Conservation (phyloP, 2,329 filamentous ascomycete genomes). For the Didymella arachidicola region DNA sequence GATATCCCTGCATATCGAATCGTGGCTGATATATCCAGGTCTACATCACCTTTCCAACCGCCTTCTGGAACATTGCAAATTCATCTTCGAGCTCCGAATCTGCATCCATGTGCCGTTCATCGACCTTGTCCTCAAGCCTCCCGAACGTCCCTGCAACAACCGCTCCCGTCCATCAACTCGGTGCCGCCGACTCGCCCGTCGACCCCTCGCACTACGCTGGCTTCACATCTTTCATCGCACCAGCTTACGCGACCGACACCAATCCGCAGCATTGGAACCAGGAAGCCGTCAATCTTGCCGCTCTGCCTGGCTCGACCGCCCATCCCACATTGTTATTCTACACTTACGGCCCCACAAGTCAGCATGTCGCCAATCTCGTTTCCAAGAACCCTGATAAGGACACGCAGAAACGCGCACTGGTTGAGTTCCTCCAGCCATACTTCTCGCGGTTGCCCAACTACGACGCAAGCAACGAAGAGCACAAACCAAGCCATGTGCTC, state of each 20-base stretch:
- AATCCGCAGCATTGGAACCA: constrained; percentile 75
- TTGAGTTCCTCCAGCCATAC: constrained; percentile 78
- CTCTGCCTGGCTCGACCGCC: constrained; percentile 63
- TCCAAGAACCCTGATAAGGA: constrained; percentile 47
- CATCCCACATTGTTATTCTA: constrained; percentile 91
- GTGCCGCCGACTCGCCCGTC: constrained; percentile 35
- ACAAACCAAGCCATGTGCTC: constrained; percentile 68
- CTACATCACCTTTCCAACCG: constrained; percentile 69
- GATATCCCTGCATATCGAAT: constrained; percentile 30
- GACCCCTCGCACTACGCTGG: constrained; percentile 60
- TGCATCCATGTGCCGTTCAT: not conserved
- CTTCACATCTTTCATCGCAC: constrained; percentile 79
- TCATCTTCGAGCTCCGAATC: not conserved
- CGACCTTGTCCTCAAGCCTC: constrained; percentile 22
- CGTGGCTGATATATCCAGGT: constrained; percentile 35
- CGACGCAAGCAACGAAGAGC: constrained; percentile 60
- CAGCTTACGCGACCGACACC: constrained; percentile 68
- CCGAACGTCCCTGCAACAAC: constrained; percentile 51
- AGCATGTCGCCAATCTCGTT: constrained; percentile 42
- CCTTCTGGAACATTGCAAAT: constrained; percentile 72
- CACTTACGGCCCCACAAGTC: constrained; percentile 64
- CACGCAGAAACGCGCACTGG: constrained; percentile 61
- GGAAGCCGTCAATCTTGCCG: constrained; percentile 78
- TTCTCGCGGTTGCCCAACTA: constrained; percentile 78
- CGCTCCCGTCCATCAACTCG: constrained; percentile 47